These are phyloP conservation scores for Gossypium trilobum DNA, from an alignment of 441 rosid species.

Conservation along the genomic window DNA sequence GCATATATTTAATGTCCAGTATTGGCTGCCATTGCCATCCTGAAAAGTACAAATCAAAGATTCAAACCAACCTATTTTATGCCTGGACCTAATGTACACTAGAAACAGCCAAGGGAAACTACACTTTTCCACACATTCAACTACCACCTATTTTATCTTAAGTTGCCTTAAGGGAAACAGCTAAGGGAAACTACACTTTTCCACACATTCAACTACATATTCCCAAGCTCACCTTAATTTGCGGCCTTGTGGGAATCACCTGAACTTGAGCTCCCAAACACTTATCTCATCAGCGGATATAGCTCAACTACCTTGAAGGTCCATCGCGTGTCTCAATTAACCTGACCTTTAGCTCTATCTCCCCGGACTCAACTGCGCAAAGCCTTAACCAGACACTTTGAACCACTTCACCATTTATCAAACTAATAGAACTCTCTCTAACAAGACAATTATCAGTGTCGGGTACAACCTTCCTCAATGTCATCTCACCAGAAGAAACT, in stretches of 20 bases:
- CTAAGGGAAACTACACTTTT: background rate
- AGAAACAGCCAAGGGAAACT: background rate
- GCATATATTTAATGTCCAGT: background rate
- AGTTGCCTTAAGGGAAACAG: background rate
- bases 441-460: constrained; percentile 69
- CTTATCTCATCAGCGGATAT: background rate
- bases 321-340: constrained; percentile 27
- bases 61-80: no score
- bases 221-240: background rate
- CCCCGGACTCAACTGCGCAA: constrained; percentile 79
- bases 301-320: constrained; percentile 18
- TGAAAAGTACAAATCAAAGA: background rate
- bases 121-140: background rate
- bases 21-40: background rate
- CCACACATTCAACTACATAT: background rate
- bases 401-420: constrained; percentile 68
- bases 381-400: constrained; percentile 86
- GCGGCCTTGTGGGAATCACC: background rate
- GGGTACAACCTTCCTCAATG: constrained; percentile 68
- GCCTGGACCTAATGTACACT: no score
- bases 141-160: background rate
- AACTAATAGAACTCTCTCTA: constrained; percentile 70
- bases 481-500: constrained; percentile 64
- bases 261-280: background rate
- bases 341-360: constrained; percentile 73